phyloP scores from a whole-genome alignment of 371 early-diverging fungal genomes.

The Antonospora locustae region DNA sequence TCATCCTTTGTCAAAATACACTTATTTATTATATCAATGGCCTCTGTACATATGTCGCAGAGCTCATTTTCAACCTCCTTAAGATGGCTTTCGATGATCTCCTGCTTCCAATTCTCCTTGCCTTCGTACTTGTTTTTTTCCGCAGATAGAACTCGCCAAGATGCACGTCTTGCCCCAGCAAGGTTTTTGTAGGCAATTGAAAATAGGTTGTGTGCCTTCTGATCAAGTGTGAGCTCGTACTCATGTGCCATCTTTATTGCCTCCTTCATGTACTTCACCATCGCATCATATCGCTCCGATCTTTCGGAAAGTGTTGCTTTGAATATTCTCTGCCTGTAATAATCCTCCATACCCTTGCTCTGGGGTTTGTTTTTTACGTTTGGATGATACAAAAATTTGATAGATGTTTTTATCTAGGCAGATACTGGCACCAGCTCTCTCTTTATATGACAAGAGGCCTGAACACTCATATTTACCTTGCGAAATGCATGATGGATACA shows the following conservation, averaged over 20 bases:
- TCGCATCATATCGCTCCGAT: slow-evolving; percentile 92
- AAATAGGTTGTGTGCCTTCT: slow-evolving; percentile 89
- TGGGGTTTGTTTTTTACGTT: no score
- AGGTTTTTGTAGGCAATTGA: slow-evolving; percentile 98
- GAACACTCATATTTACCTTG: no score
- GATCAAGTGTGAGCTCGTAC: slow-evolving; percentile 64
- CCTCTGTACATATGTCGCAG: slow-evolving; percentile 77
- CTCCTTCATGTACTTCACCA: slow-evolving; percentile 53
- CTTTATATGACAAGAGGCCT: no score
- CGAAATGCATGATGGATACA: no score
- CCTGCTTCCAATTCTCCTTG: slow-evolving; percentile 67
- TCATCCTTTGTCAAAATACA: slow-evolving; percentile 67
- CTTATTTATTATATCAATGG: slow-evolving; percentile 72
- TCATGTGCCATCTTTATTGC: slow-evolving; percentile 54
- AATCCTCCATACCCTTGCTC: no score
- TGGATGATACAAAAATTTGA: no score
- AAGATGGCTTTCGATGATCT: slow-evolving; percentile 75
- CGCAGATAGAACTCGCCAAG: slow-evolving; percentile 93
- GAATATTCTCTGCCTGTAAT: slow-evolving; percentile 37
- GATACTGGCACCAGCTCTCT: no score
- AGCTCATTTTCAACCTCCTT: slow-evolving; percentile 78
- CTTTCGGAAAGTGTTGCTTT: slow-evolving; percentile 92
- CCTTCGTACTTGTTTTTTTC: slow-evolving; percentile 89
- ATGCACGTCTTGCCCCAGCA: slow-evolving; percentile 90
- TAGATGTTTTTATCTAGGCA: no score